These are phyloP conservation scores for Firmiana major DNA, from an alignment of 345 rosid genomes.

Conservation along the genomic window DNA sequence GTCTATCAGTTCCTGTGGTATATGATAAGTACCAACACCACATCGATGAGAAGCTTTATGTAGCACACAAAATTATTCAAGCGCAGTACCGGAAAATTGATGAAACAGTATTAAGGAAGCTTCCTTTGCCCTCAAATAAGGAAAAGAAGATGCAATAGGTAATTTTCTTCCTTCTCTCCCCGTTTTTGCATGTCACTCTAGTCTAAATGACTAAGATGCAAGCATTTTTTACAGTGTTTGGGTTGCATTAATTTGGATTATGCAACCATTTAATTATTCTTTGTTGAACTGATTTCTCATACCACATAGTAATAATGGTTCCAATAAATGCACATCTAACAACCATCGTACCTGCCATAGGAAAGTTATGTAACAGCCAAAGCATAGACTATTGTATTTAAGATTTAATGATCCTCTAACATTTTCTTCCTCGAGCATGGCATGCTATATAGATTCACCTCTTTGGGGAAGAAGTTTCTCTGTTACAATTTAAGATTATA, in stretches of 20 bases:
- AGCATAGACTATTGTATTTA: neutral
- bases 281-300: neutral
- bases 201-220: neutral
- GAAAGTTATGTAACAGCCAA: neutral
- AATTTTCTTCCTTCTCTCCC: constrained; percentile 12
- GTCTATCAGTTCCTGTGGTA: constrained; percentile 62
- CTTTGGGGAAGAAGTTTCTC: neutral
- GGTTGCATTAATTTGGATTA: constrained; percentile 1
- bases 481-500: neutral
- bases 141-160: constrained; percentile 74
- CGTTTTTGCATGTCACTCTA: neutral
- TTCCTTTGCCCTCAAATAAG: constrained; percentile 47
- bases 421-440: neutral
- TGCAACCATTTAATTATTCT: neutral
- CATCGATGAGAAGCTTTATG: constrained; percentile 58
- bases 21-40: constrained; percentile 70
- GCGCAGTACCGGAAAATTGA: constrained; percentile 57
- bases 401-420: neutral
- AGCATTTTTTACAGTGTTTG: neutral
- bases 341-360: neutral
- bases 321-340: neutral
- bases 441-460: neutral
- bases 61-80: constrained; percentile 40
- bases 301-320: neutral
- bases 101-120: constrained; percentile 45